These are phyloP conservation scores for Casuarina equisetifolia DNA, from an alignment of 306 rosid species.

Conservation along the genomic window DNA sequence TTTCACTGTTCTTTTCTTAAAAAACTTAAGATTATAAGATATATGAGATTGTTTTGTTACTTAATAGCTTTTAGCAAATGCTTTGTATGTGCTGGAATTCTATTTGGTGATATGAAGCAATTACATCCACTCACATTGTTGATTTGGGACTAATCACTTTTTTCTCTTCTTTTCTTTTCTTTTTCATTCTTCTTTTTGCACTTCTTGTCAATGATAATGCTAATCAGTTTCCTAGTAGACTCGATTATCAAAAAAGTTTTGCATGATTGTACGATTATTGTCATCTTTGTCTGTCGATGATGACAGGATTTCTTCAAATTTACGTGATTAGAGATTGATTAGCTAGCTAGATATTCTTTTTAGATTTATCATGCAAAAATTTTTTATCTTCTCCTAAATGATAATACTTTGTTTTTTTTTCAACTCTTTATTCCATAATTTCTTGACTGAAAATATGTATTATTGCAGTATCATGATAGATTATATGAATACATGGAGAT, in stretches of 20 bases:
- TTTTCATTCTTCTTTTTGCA: neutral
- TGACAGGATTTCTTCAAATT: slow-evolving; percentile 4
- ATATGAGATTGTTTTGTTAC: no score
- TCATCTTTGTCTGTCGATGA: neutral
- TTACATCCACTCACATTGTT: neutral
- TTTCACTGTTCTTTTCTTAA: no score
- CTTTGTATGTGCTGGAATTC: neutral
- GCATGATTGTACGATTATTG: slow-evolving; percentile 6
- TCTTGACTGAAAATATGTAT: no score
- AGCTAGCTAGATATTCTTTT: neutral
- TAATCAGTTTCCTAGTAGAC: neutral
- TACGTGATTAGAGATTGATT: slow-evolving; percentile 5
- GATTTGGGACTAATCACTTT: neutral
- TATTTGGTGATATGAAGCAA: neutral
- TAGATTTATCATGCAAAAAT: neutral
- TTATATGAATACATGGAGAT: no score
- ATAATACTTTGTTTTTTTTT: neutral
- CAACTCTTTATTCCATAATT: neutral
- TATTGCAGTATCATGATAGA: no score
- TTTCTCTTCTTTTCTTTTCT: neutral
- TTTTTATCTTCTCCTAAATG: neutral
- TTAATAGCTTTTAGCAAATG: neutral
- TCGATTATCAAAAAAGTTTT: slow-evolving; percentile 2
- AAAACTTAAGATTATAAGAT: no score
- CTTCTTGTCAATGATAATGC: neutral